Base-by-base conservation (phyloP, 2,329 filamentous ascomycete genomes). In the Phyllosticta citriasiana region DNA sequence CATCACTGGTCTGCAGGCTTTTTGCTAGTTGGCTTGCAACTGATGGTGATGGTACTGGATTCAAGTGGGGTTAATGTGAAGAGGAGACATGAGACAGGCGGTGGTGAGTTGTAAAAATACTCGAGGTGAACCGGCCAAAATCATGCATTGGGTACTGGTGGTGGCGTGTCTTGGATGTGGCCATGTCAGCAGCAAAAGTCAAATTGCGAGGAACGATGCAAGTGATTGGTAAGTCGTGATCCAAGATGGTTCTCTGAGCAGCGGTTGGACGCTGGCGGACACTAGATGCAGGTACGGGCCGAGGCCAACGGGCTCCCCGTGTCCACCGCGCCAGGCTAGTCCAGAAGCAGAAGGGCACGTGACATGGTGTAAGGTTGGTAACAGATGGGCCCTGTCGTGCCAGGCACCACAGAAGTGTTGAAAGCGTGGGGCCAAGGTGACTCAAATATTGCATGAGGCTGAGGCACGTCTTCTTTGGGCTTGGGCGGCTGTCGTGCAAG, bases 1-100 rank as follows among this genome's bases (percentile, higher is more conserved):
- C 57, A 80, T 81, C 60, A 81, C 79, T 40, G 88, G 89, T 24
- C 77, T 93, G 25, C 90, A 94, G 74, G 89, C 89, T 7, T 94
- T 94, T 78, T 86, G 84, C 60, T 89, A 77, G 75, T 60, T 26
- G 35, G 27, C 10, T 12, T 14, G 7, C 9, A 16, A 40, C 16
- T 12, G 16, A 4, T 40, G 35, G 35, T 12, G 4, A 12, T 40
- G 35, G 35, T 30, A 8, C 6, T 30, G 6, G 27, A 30, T 30
- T 7, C 2, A 30, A 8, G 27, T 30, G 27, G 27, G 27, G 27
- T 30, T 30, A 4, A 30, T 8, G 27, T 6, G 4, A 8, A 30
- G 7, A 4, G 27, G 27, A 7, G 27, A 7, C 27, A 7, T 30
- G 26, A 27, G 26, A 27, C 26, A 27, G 26, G 26, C 2, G 26